Base-by-base conservation (phyloP, 306 rosid genomes). In the Cyamopsis tetragonoloba region DNA sequence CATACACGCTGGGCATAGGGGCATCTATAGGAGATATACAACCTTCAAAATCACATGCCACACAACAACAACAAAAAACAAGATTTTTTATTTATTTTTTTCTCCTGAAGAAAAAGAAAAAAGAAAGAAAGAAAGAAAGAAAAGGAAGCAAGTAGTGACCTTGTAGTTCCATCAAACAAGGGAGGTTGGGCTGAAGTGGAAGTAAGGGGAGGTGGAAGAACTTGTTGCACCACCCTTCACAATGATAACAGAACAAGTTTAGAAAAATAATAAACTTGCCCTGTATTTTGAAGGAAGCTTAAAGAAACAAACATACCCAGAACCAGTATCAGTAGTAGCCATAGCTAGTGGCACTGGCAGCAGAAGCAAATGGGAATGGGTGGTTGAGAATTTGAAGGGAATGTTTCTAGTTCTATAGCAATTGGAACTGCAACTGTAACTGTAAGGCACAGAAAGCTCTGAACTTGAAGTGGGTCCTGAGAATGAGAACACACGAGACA, bases 1-100 rank as follows among this genome's bases (percentile, higher is more conserved):
- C 96, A 91, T 51, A 63, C 91, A 27, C 96, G 91, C 76, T 91
- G 96, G 4, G 96, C 97, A 74, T 81, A 88, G 17, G 97, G 97
- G 84, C 97, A 91, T 3, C 35, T 48, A 66, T 91, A 88, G 43
- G 93, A 80, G 75, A 91, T 81, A 78, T 84, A 91, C 84, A 91
- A 77, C 89, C 97, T 91, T 73, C 76, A 76, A n/a, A n/a, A 48
- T 62, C 66, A 66, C 56, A 63, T 23, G 57, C 17, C 61, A 55
- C 41, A 67, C n/a, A 57, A 7, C 50, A 58, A 49, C 31, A 6
- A 59, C 28, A 48, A 58, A 17, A 35, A 34, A 26, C 19, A 59
- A 13, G n/a, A n/a, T n/a, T n/a, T 1, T 0, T 2, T 3, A 4
- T 7, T 28, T 9, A 14, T 6, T 7, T 42, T 10, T 13, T 27